Evolutionary conservation across 1,284 basidiomycete genomes (phyloP).

Genomic region (Cryptococcus amylolentus): DNA sequence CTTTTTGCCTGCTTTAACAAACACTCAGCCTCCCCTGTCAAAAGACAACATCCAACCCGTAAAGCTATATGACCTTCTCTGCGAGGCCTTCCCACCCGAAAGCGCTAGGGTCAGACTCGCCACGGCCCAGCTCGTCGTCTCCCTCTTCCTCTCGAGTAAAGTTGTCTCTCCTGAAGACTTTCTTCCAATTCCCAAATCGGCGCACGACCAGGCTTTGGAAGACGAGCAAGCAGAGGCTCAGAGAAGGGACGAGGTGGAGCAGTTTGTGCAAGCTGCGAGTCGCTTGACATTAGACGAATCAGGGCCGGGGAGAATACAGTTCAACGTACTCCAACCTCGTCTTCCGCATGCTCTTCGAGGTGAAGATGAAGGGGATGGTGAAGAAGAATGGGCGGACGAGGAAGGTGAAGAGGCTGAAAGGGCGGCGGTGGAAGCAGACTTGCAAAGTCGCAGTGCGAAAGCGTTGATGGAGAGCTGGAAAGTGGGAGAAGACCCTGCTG

Average conservation of each 20-base stretch:
- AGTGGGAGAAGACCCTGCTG: conserved; percentile 13
- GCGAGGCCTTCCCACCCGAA: conserved; percentile 1
- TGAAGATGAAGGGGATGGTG: not conserved
- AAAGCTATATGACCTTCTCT: not conserved
- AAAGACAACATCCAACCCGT: not conserved
- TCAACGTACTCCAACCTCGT: not conserved
- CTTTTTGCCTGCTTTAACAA: not conserved
- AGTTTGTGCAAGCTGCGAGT: not conserved
- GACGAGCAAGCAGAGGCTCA: not conserved
- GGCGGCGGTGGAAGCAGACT: not conserved
- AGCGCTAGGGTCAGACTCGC: not conserved
- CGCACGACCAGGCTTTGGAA: not conserved
- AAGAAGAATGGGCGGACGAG: not conserved
- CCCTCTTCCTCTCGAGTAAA: conserved; percentile 19
- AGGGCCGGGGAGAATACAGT: too few species aligned
- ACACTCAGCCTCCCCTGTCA: conserved; percentile 2
- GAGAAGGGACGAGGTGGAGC: not conserved
- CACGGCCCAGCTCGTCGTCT: conserved; percentile 15
- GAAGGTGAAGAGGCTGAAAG: not conserved
- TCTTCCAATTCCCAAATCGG: not conserved
- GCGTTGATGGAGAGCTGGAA: conserved; percentile 31
- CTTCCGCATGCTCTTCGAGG: not conserved
- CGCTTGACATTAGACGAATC: not conserved
- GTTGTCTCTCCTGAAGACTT: conserved; percentile 18
- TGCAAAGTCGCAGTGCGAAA: conserved; percentile 10